Evolutionary conservation across 2,329 filamentous ascomycete genomes (phyloP).

Genomic region (Diaporthe vexans): DNA sequence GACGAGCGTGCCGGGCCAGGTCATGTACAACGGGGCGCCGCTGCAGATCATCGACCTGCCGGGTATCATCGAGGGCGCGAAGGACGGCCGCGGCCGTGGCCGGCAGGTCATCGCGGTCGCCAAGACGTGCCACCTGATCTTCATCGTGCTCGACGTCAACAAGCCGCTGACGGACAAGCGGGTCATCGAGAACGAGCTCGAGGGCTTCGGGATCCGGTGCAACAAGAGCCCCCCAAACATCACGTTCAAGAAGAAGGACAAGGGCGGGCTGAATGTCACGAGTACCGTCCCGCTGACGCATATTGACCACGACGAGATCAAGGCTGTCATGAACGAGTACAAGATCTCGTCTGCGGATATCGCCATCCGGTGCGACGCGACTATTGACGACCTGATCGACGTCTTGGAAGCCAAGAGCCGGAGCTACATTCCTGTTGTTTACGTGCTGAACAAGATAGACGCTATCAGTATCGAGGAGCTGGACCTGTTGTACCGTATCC

Average conservation of each 20-base stretch:
- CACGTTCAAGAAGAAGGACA: constrained; percentile 99
- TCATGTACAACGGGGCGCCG: constrained; percentile 94
- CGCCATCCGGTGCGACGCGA: constrained; percentile 97
- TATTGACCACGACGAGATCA: constrained; percentile 96
- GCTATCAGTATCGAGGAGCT: constrained; percentile 98
- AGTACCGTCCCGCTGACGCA: constrained; percentile 92
- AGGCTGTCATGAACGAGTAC: constrained; percentile 97
- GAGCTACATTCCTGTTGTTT: constrained; percentile 98
- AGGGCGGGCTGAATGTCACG: constrained; percentile 96
- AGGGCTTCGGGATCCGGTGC: constrained; percentile 97
- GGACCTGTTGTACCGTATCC: constrained; percentile 95
- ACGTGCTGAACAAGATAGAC: constrained; percentile 99
- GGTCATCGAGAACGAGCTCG: constrained; percentile 93
- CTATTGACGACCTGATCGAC: constrained; percentile 96
- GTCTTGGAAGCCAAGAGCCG: constrained; percentile 93
- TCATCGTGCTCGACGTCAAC: constrained; percentile 98
- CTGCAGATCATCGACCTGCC: constrained; percentile 98
- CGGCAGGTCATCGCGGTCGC: constrained; percentile 98
- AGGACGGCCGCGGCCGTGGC: constrained; percentile 97
- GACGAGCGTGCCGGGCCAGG: constrained; percentile 96
- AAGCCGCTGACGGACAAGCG: constrained; percentile 98
- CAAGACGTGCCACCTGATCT: constrained; percentile 98
- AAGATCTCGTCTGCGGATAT: constrained; percentile 97
- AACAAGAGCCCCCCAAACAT: constrained; percentile 99
- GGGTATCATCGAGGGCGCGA: constrained; percentile 98